Evolutionary conservation across 768 basidiomycete species (phyloP).

Genomic region (Suillus occidentalis): DNA sequence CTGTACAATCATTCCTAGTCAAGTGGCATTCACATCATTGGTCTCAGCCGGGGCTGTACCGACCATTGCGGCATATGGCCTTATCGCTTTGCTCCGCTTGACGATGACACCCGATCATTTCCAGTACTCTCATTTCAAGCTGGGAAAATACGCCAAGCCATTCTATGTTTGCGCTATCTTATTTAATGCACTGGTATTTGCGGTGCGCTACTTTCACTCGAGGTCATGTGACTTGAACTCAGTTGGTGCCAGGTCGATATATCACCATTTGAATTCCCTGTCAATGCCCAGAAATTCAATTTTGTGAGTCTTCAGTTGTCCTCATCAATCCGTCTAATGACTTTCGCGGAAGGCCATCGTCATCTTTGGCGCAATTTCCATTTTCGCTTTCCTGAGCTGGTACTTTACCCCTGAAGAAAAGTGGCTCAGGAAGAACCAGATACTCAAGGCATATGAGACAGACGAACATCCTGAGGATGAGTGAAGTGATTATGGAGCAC

Average conservation of each 20-base stretch:
- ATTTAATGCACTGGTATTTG: conserved; percentile 76
- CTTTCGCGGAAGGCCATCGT: conserved; percentile 56
- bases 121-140: conserved; percentile 67
- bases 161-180: conserved; percentile 68
- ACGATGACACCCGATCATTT: conserved; percentile 79
- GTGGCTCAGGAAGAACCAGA: conserved; percentile 72
- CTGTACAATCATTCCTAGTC: conserved; percentile 87
- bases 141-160: conserved; percentile 63
- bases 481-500: background rate
- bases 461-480: conserved; percentile 13
- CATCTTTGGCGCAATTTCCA: conserved; percentile 76
- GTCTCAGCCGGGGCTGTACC: conserved; percentile 85
- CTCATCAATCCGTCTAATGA: conserved; percentile 13
- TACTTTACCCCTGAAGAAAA: conserved; percentile 75
- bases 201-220: conserved; percentile 46
- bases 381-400: conserved; percentile 78
- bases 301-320: conserved; percentile 57
- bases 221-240: conserved; percentile 5
- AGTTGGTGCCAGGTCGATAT: conserved; percentile 59
- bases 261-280: conserved; percentile 88
- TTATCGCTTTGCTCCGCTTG: conserved; percentile 75
- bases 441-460: conserved; percentile 48
- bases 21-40: conserved; percentile 90
- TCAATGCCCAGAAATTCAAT: conserved; percentile 75
- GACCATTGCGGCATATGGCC: conserved; percentile 84